Conservation (phyloP, 371 early-diverging fungal species). For the Cokeromyces recurvatus region DNA sequence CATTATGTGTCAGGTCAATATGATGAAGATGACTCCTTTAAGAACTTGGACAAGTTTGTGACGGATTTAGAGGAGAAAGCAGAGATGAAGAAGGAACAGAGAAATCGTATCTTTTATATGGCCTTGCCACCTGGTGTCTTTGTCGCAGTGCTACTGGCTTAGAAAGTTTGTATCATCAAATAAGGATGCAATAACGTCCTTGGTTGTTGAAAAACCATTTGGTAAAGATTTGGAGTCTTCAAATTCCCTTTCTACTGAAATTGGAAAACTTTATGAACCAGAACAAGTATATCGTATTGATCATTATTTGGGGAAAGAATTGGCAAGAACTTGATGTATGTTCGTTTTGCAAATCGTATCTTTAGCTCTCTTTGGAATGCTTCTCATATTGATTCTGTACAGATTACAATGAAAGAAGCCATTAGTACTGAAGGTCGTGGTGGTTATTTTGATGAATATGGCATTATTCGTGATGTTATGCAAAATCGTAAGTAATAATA, state of each 20-base stretch:
- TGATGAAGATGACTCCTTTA: constrained; percentile 74
- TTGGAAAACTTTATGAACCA: constrained; percentile 77
- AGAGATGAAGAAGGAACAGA: constrained; percentile 23
- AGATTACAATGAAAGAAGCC: constrained; percentile 96
- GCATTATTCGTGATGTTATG: constrained; percentile 99
- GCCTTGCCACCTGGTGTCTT: constrained; percentile 98
- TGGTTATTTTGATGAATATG: constrained; percentile 98
- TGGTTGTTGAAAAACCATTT: constrained; percentile 99
- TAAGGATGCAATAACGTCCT: constrained; percentile 64
- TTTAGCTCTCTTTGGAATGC: constrained; percentile 89
- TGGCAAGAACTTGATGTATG: constrained; percentile 95
- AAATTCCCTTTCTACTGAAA: constrained; percentile 57
- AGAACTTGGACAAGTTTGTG: constrained; percentile 57
- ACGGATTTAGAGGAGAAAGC: constrained; percentile 49
- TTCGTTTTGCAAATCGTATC: constrained; percentile 92
- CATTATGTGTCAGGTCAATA: constrained; percentile 88
- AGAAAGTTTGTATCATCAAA: constrained; percentile 63
- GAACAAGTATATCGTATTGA: constrained; percentile 96
- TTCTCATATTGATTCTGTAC: constrained; percentile 85
- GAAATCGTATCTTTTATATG: constrained; percentile 91
- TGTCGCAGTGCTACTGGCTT: constrained; percentile 69
- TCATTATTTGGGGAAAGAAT: constrained; percentile 97
- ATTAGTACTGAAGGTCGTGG: constrained; percentile 98
- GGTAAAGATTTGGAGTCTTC: constrained; percentile 90
- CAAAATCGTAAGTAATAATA: constrained; percentile 77